Evolutionary conservation across 805 yeast species (phyloP), one percentile per base, ranked within the genome.

Genomic region (Tetrapisispora fleetii): DNA sequence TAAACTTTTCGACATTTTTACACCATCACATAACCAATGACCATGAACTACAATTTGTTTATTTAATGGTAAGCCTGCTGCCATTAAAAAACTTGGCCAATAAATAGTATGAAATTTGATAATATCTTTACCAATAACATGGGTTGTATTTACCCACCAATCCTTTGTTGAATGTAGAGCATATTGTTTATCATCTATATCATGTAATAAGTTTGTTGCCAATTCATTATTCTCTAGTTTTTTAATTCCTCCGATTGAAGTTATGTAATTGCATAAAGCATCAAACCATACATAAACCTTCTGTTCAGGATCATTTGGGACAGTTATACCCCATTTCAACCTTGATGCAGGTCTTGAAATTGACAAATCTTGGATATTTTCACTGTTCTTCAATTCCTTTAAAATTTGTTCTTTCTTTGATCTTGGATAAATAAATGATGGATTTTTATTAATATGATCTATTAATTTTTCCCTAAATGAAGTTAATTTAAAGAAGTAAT

Each of bases 241-340:
- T 21, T 62, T 54, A 2, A 83, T 81, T 44, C 75, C 85, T 2
- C 86, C 87, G 2, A 78, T 69, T 1, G 87, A 75, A 1, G 97
- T 85, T 4, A 88, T 48, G 60, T 93, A 93, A 64, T 89, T 93
- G 40, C 84, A 73, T 41, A 93, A 71, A 0, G 99, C 99, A 68
- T 93, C 99, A 51, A 93, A 83, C 99, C 99, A 93, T 16, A 93
- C 99, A 59, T 93, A 93, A 47, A 93, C 80, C 43, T 76, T 82
- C 61, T 91, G 98, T 0, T 80, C 58, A 0, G 74, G 67, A 59
- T 90, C 96, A 21, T 73, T 71, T 1, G 99, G 98, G 1, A 91
- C 97, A 7, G 77, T 77, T 24, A 93, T 83, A 0, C 96, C 97
- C 99, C 99, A 93, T 30, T 75, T 67, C 38, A 89, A 71, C 50